These are phyloP conservation scores for Chlamydomonas applanata DNA, from an alignment of 139 green algal species.

Conservation along the genomic window DNA sequence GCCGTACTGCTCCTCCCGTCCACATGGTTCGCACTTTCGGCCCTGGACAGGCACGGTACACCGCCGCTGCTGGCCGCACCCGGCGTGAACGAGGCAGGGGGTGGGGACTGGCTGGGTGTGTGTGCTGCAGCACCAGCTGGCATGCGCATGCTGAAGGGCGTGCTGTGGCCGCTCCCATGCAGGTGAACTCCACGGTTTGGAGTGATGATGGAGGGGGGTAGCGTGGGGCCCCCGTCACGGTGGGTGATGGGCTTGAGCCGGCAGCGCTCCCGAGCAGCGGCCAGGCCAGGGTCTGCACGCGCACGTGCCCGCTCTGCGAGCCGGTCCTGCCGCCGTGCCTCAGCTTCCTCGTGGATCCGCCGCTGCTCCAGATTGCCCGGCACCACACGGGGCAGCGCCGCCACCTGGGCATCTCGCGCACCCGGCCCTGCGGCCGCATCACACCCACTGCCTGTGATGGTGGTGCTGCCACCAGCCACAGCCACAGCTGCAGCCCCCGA, in stretches of 20 bases:
- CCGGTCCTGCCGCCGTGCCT: conserved; percentile 41
- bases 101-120: too few species aligned
- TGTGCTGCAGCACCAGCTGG: not conserved
- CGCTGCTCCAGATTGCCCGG: conserved; percentile 32
- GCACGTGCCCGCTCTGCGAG: conserved; percentile 31
- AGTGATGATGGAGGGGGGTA: conserved; percentile 56
- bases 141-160: not conserved
- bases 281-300: conserved; percentile 15
- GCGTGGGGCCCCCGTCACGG: conserved; percentile 51
- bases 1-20: too few species aligned
- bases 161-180: not conserved
- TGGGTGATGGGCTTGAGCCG: conserved; percentile 72
- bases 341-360: conserved; percentile 49
- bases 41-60: too few species aligned
- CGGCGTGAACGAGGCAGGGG: too few species aligned
- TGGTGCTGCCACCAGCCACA: too few species aligned
- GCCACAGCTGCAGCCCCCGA: too few species aligned
- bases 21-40: too few species aligned
- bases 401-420: not conserved
- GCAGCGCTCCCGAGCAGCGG: conserved; percentile 6
- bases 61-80: too few species aligned
- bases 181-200: not conserved
- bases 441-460: too few species aligned
- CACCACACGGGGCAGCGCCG: conserved; percentile 40
- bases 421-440: not conserved